Conservation (phyloP, 2,329 filamentous ascomycete genomes). For the Diaporthe destruens region DNA sequence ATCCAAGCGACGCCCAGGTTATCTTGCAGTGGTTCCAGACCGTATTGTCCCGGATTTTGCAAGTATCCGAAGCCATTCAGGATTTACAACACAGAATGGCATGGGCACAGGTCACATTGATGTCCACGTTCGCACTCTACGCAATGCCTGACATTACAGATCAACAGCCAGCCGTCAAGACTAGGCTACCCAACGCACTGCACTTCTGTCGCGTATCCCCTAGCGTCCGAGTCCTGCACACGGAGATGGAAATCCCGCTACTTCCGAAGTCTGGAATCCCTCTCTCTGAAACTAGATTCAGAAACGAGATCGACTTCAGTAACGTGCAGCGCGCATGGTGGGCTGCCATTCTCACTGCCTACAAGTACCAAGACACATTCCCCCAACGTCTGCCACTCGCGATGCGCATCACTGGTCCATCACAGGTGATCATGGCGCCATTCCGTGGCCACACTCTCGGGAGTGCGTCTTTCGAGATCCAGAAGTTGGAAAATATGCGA, state of each 20-base stretch:
- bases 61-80: constrained; percentile 48
- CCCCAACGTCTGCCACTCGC: constrained; percentile 60
- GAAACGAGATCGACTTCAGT: constrained; percentile 54
- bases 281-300: not conserved
- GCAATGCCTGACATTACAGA: constrained; percentile 44
- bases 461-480: constrained; percentile 57
- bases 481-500: constrained; percentile 56
- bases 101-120: constrained; percentile 46
- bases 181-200: constrained; percentile 57
- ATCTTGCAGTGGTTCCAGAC: constrained; percentile 45
- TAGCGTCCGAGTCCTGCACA: constrained; percentile 60
- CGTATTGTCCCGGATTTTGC: constrained; percentile 44
- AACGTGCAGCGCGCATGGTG: constrained; percentile 62
- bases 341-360: constrained; percentile 61
- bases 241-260: constrained; percentile 60
- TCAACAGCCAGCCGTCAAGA: constrained; percentile 51
- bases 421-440: constrained; percentile 58
- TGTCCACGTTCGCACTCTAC: constrained; percentile 52
- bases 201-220: constrained; percentile 62
- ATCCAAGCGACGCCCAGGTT: constrained; percentile 51
- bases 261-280: constrained; percentile 49
- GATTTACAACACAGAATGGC: constrained; percentile 37
- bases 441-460: constrained; percentile 57
- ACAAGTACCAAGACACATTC: constrained; percentile 48
- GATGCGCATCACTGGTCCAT: constrained; percentile 58